phyloP scores from a whole-genome alignment of 2,329 filamentous ascomycete species.

The Apiospora saccharicola region DNA sequence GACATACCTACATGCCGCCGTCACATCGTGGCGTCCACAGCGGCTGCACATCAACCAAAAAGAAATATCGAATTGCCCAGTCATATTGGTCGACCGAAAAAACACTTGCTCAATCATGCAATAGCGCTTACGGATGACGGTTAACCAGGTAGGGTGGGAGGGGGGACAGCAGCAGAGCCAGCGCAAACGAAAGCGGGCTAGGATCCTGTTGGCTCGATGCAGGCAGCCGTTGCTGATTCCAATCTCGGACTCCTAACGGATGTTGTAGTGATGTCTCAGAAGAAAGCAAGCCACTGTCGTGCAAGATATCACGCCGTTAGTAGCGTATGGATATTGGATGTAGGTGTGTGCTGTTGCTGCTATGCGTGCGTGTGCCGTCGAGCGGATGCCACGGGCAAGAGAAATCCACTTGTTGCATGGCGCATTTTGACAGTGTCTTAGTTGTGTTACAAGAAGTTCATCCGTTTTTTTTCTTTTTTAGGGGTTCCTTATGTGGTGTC shows the following conservation, averaged over 20 bases:
- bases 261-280: not conserved
- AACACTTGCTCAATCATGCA: slow-evolving; percentile 1
- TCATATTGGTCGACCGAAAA: not conserved
- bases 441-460: slow-evolving; percentile 11
- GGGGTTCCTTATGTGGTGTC: not conserved
- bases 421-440: not conserved
- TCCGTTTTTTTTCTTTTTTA: slow-evolving; percentile 5
- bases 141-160: not conserved
- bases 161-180: not conserved
- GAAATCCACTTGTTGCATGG: not conserved
- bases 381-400: not conserved
- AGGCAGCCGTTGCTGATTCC: not conserved
- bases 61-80: slow-evolving; percentile 2
- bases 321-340: not conserved
- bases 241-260: not conserved
- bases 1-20: slow-evolving; percentile 3
- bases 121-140: slow-evolving; percentile 16
- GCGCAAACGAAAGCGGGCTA: not conserved
- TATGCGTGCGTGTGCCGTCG: not conserved
- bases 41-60: not conserved
- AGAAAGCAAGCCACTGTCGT: slow-evolving; percentile 1
- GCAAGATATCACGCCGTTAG: slow-evolving; percentile 5
- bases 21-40: slow-evolving; percentile 13
- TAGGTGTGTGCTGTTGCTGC: not conserved
- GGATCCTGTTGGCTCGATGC: slow-evolving; percentile 4